Base-by-base conservation (phyloP, 768 basidiomycete genomes). In the Royoungia palumana region DNA sequence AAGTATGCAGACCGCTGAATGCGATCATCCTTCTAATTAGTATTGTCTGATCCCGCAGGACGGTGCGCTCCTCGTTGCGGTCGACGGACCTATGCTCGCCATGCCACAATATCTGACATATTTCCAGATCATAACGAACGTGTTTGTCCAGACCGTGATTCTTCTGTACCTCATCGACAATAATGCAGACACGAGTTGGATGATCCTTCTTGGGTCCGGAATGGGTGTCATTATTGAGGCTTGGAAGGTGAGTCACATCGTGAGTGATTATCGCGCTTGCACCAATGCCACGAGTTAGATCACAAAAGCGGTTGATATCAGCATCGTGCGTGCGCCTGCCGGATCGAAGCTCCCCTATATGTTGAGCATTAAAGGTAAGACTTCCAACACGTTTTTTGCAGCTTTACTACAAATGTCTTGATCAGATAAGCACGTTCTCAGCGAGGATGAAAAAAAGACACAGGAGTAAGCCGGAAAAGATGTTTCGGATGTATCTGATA, bases 401-500 rank as follows among this genome's bases (percentile, higher is more conserved):
- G 35, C 40, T 52, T 37, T 47, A 42, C 20, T 38, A 55, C 45
- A 58, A 44, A 42, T 32, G 41, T 41, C 32, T 48, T 37, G 34
- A 50, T 43, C 49, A 76, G 96, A 98, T 74, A 98, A 97, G 68
- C 94, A 98, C 63, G 85, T 94, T 44, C 77, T 97, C n/a, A 89
- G 78, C 55, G 94, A 96, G 61, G 94, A 97, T 62, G 96, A 99
- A 72, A 94, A 89, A 76, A 94, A 88, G 71, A 97, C 95, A 10
- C 94, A 97, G 67, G 93, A 97, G 85, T 96, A 72, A 65, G 82
- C 69, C 17, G 12, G 19, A n/a, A 30, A 21, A 49, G 30, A 34
- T 24, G 4, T 7, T 7, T 32, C 78, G 67, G 50, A 62, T 54
- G 10, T 42, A n/a, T 46, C 30, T 46, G 35, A 34, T 17, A 35